Conservation (phyloP, 345 rosid species). For the Aethionema arabicum region DNA sequence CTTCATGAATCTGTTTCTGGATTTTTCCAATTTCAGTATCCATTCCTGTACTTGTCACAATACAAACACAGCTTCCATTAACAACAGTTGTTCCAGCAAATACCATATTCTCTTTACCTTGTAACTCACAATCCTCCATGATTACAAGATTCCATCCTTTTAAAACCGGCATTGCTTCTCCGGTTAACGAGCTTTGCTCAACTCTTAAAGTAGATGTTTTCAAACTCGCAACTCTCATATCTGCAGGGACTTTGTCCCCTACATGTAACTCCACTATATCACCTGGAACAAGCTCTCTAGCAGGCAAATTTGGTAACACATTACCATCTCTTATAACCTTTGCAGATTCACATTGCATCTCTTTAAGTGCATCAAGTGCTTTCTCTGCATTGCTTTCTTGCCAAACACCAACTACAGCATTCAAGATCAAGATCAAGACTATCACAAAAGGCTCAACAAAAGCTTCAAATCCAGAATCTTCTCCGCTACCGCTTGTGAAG, state of each 20-base stretch:
- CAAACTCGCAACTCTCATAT: constrained; percentile 67
- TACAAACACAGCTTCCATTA: constrained; percentile 73
- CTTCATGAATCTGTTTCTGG: constrained; percentile 86
- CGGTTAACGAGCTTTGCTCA: constrained; percentile 91
- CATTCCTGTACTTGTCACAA: constrained; percentile 77
- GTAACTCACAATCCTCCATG: constrained; percentile 69
- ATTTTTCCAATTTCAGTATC: constrained; percentile 89
- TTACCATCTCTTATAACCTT: constrained; percentile 74
- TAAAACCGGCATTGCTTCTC: constrained; percentile 92
- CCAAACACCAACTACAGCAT: constrained; percentile 93
- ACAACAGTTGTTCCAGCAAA: constrained; percentile 84
- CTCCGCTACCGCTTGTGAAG: constrained; percentile 57
- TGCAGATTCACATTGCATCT: constrained; percentile 83
- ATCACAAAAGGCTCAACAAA: constrained; percentile 92
- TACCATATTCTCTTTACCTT: constrained; percentile 86
- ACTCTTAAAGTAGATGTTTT: constrained; percentile 78
- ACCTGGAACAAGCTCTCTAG: constrained; percentile 84
- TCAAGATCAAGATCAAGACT: constrained; percentile 65
- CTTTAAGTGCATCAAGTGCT: constrained; percentile 92
- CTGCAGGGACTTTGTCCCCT: constrained; percentile 93
- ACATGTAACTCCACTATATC: constrained; percentile 80
- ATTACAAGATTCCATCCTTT: constrained; percentile 56
- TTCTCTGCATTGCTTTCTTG: constrained; percentile 93
- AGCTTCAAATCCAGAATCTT: constrained; percentile 58
- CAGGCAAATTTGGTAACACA: constrained; percentile 67